Percentiles rank a stretch among this genome's conserved stretches.
phyloP scores from a whole-genome alignment of 2,329 filamentous ascomycete species.

The Colletotrichum echinochloae region DNA sequence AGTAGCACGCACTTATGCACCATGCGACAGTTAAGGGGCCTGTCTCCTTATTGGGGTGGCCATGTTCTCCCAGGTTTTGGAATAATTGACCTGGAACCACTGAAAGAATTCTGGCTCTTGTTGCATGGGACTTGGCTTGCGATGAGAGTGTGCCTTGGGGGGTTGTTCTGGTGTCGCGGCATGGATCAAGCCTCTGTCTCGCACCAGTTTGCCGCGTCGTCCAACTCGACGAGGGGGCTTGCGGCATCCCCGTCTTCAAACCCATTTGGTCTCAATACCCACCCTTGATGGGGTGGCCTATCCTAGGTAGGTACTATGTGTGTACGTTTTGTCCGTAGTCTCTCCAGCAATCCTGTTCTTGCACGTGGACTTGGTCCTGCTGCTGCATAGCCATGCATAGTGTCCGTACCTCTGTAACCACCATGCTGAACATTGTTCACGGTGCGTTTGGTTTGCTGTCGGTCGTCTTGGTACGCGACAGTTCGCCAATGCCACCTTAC shows the following conservation, averaged over 20 bases:
- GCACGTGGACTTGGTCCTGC: background rate
- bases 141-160: background rate
- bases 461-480: background rate
- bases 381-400: conserved; percentile 5
- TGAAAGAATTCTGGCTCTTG: conserved; percentile 4
- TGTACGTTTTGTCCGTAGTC: no score
- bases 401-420: background rate
- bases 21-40: conserved; percentile 20
- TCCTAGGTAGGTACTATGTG: no score
- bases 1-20: no score
- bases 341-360: background rate
- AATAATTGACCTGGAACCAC: background rate
- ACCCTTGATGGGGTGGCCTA: conserved; percentile 13
- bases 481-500: background rate
- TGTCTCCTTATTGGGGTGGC: conserved; percentile 6
- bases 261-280: conserved; percentile 32
- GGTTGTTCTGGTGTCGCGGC: conserved; percentile 14
- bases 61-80: background rate
- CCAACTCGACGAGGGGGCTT: conserved; percentile 31
- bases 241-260: conserved; percentile 30
- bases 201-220: conserved; percentile 28
- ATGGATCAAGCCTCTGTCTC: conserved; percentile 34
- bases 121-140: conserved; percentile 6
- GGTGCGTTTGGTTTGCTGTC: background rate
- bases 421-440: background rate